Evolutionary conservation across 768 basidiomycete genomes (phyloP), one percentile per base, ranked within the genome.

Genomic region (Pleurotus salmoneostramineus): DNA sequence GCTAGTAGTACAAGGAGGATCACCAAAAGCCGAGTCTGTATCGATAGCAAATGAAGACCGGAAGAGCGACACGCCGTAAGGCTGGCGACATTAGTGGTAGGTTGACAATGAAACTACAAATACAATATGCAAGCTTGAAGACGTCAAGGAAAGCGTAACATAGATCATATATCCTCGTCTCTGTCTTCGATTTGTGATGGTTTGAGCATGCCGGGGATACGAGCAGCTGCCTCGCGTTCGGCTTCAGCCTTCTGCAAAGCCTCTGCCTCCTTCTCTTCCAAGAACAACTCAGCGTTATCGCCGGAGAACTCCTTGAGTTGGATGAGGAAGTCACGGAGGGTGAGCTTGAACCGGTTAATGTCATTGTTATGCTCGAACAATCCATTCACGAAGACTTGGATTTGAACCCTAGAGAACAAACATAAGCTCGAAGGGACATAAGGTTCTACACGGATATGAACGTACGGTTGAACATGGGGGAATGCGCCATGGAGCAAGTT

Each of bases 141-240:
- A n/a, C 37, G 6, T 45, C 44, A 17, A 55, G 62, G 21, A 27
- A 27, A 1, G 21, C 21, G 66, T 65, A 62, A 60, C 65, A 59
- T 58, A 52, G 37, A 74, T 83, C 69, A 87, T 63, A 83, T 91
- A 76, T 92, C 90, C 73, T 92, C 90, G 68, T 95, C 93, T 74
- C 90, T 91, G 74, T 96, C 95, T 68, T 95, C 93, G 70, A 98
- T 68, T 72, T 95, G 93, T 64, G 89, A 91, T 42, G 95, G 95
- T 73, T 97, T 97, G 71, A 98, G 82, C 90, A 98, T 91, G 42
- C 97, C 97, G n/a, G 95, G 96, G 60, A 98, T 93, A 63, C 91
- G 84, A 82, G 92, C 90, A 27, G 95, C 94, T 37, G 88, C 83
- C 74, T 94, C 85, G 54, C 88, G 88, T 73, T 97, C 95, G 60